Conservation (phyloP, 139 green algal species). For the Auxenochlorella pyrenoidosa region DNA sequence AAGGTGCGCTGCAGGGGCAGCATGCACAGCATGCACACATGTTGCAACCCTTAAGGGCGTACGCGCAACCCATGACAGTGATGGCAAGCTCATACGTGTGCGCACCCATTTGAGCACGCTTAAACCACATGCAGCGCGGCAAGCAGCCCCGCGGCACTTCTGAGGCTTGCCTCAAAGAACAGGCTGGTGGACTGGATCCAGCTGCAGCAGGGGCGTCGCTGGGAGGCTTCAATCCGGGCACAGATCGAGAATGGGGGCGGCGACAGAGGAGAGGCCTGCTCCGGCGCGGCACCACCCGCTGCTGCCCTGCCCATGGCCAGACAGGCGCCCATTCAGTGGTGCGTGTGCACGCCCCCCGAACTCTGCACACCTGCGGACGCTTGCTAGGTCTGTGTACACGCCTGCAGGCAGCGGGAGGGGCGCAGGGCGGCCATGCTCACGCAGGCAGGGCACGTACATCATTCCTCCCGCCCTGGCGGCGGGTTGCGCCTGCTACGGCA, state of each 20-base stretch:
- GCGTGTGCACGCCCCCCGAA: no score
- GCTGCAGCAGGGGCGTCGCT: not conserved
- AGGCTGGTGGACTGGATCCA: not conserved
- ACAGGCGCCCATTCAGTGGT: not conserved
- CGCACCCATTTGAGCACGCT: no score
- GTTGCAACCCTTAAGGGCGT: no score
- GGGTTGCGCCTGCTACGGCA: not conserved
- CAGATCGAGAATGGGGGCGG: not conserved
- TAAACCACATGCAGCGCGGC: no score
- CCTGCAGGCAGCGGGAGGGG: not conserved
- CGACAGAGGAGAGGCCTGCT: no score
- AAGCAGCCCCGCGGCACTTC: no score
- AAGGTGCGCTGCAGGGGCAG: not conserved
- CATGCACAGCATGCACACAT: no score
- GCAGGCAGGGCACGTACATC: not conserved
- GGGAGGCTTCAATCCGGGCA: not conserved
- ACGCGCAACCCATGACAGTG: no score
- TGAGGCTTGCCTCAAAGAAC: not conserved
- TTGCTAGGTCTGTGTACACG: not conserved
- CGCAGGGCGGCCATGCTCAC: no score
- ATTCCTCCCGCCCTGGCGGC: not conserved
- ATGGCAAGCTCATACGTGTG: no score
- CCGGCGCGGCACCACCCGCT: no score
- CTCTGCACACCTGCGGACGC: not conserved
- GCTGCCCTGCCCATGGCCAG: no score